Evolutionary conservation across 2,329 filamentous ascomycete genomes (phyloP).

Genomic region (Madurella fahalii): DNA sequence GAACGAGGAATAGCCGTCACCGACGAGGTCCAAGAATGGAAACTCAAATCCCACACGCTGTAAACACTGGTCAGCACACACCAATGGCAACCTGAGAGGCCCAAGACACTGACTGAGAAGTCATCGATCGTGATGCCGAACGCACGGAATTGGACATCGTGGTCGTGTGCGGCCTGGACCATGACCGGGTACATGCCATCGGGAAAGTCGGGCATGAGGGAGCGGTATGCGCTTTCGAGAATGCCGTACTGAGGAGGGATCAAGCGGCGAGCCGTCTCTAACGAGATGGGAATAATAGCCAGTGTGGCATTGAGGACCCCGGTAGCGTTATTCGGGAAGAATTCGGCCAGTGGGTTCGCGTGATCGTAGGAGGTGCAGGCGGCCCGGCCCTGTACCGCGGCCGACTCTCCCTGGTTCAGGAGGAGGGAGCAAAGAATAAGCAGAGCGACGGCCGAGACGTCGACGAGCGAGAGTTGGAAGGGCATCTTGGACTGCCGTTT

Average conservation of each 20-base stretch:
- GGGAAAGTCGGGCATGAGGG: conserved; percentile 46
- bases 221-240: conserved; percentile 44
- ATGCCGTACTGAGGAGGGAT: conserved; percentile 48
- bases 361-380: conserved; percentile 25
- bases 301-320: conserved; percentile 53
- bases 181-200: conserved; percentile 50
- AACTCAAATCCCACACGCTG: conserved; percentile 51
- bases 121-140: conserved; percentile 40
- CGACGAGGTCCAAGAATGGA: conserved; percentile 51
- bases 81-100: background rate
- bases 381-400: background rate
- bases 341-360: conserved; percentile 46
- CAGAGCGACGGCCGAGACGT: conserved; percentile 20
- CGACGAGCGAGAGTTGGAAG: conserved; percentile 18
- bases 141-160: conserved; percentile 44
- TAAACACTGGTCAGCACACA: conserved; percentile 15
- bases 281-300: conserved; percentile 47
- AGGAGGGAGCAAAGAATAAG: conserved; percentile 21
- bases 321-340: conserved; percentile 45
- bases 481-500: conserved; percentile 21
- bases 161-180: conserved; percentile 47
- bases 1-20: conserved; percentile 48
- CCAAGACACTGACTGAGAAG: conserved; percentile 40
- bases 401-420: conserved; percentile 20
- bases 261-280: conserved; percentile 42